Base-by-base conservation (phyloP, 1,284 basidiomycete species). In the Leccinum colubrinum region DNA sequence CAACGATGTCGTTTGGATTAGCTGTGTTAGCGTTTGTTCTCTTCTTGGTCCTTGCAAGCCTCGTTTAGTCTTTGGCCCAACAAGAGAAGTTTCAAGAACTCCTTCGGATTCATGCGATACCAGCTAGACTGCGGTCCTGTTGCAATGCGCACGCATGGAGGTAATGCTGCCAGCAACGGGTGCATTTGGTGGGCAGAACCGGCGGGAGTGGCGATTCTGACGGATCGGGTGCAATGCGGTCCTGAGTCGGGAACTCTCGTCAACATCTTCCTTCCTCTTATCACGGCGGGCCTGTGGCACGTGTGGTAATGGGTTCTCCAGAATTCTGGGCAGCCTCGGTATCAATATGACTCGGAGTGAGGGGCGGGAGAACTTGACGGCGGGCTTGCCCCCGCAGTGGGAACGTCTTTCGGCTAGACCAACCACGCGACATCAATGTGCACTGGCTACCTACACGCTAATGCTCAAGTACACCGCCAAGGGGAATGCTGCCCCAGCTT, bases 81-180 rank as follows among this genome's bases (percentile, higher is more conserved):
- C 67, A 35, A 37, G 25, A 46, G 20, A 20, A n/a, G 17, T 58
- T 65, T 65, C 65, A 35, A 30, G n/a, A 33, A 17, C 12, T 14
- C n/a, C 30, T 22, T 50, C 35, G 53, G 25, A 35, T 51, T 59
- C 56, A 3, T 30, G 68, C 66, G 66, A 22, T 48, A 20, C 5
- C 5, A 25, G n/a, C 70, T 72, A 12, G 53, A 72, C 62, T 67
- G 70, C 66, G 68, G 33, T 59, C 22, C 22, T 8, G 37, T 27
- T 59, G 53, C 57, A 15, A 56, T 41, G 22, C 30, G 7, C 50
- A 7, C 61, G 25, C n/a, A 12, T 43, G 67, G 62, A 37, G 8
- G 14, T 25, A 14, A 35, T 6, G 11, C 15, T 52, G 27, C 33
- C 57, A 50, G 15, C 7, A 33, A 58, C 55, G 33, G 17, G 12